A percentile compares a stretch with the other conserved stretches of the same genome.
These are phyloP conservation scores for Raffaelea albimanens DNA, from an alignment of 2,329 filamentous ascomycete species.

Conservation along the genomic window DNA sequence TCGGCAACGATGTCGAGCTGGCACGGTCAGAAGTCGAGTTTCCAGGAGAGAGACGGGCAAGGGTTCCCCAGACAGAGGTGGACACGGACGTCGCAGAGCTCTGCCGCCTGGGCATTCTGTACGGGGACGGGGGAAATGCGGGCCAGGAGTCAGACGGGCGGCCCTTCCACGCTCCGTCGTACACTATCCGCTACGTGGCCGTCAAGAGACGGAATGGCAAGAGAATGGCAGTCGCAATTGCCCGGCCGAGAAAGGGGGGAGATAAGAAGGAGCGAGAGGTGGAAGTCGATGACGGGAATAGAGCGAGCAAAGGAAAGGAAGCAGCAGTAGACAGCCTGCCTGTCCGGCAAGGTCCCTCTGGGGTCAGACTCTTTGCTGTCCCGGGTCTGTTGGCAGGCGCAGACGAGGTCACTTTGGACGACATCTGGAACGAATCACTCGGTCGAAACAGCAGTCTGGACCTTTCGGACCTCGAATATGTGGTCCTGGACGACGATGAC, in stretches of 20 bases:
- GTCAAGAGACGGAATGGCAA: neutral
- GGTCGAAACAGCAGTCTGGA: neutral
- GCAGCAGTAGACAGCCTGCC: too few relatives aligned
- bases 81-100: neutral
- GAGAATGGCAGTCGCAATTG: neutral
- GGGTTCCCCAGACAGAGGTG: neutral
- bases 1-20: slow-evolving; percentile 1
- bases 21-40: slow-evolving; percentile 1
- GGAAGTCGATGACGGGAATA: too few relatives aligned
- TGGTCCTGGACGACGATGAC: slow-evolving; percentile 6
- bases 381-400: neutral
- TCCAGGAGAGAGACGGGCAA: neutral
- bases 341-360: too few relatives aligned
- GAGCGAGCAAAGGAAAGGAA: too few relatives aligned
- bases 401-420: neutral
- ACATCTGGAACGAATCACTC: neutral
- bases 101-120: slow-evolving; percentile 1
- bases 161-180: neutral
- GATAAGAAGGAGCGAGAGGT: neutral
- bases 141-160: neutral
- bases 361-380: slow-evolving; percentile 1
- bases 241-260: neutral
- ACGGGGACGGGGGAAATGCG: neutral
- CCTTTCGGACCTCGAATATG: slow-evolving; percentile 5
- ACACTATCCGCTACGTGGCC: neutral